A percentile compares a stretch with the other conserved stretches of the same genome.
Evolutionary conservation across 352 stramenopile genomes (phyloP).

Genomic region (Globisporangium paroecandrum): DNA sequence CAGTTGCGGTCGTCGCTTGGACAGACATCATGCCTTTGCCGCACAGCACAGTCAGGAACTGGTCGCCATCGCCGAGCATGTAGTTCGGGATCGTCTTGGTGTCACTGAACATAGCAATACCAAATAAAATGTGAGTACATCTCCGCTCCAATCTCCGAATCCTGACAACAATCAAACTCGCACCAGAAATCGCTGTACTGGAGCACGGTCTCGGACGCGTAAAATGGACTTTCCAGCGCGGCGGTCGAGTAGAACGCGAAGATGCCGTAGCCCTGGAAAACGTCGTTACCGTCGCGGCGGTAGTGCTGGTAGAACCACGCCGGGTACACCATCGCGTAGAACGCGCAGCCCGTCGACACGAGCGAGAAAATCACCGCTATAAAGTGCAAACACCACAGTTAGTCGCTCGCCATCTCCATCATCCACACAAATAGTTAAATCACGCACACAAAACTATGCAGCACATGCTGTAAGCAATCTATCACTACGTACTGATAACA

Average conservation of each 20-base stretch:
- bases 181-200: slow-evolving; percentile 77
- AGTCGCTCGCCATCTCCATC: background rate
- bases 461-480: background rate
- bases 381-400: slow-evolving; percentile 6
- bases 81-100: slow-evolving; percentile 60
- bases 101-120: slow-evolving; percentile 12
- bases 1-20: slow-evolving; percentile 60
- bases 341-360: slow-evolving; percentile 64
- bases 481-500: slow-evolving; percentile 51
- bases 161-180: background rate
- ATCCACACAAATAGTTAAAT: background rate
- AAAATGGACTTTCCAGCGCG: slow-evolving; percentile 68
- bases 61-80: slow-evolving; percentile 74
- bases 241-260: slow-evolving; percentile 84
- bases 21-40: slow-evolving; percentile 67
- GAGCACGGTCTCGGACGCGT: slow-evolving; percentile 72
- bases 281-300: slow-evolving; percentile 58
- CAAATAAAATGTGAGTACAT: background rate
- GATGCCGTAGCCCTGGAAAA: slow-evolving; percentile 79
- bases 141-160: background rate
- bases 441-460: background rate
- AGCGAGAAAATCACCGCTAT: slow-evolving; percentile 77
- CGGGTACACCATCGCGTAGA: slow-evolving; percentile 78
- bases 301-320: slow-evolving; percentile 87
- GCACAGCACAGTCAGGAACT: slow-evolving; percentile 71